Base-by-base conservation (phyloP, 2,329 filamentous ascomycete genomes). In the Stylonectria norvegica region DNA sequence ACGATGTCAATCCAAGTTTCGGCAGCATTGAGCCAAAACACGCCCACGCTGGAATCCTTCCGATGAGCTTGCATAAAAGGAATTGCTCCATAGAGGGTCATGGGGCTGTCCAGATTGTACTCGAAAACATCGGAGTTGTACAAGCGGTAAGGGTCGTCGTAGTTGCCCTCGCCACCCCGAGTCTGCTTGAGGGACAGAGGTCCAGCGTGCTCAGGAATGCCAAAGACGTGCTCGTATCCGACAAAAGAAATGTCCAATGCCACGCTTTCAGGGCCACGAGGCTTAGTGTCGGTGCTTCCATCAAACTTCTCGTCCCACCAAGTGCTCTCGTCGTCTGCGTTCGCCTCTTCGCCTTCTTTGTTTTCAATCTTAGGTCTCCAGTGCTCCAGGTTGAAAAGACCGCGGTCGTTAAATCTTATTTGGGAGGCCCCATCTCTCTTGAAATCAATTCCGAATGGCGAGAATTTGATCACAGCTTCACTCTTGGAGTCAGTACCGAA, bases 271-370 rank as follows among this genome's bases (percentile, higher is more conserved):
- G 93, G 93, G 1, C 93, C 93, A 57, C 83, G 82, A n/a, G 93
- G 91, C 67, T 98, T 98, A 5, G 84, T 80, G 64, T 98, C 93
- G 0, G 90, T 97, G 63, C 93, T 95, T 46, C 91, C 90, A 49
- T 91, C 91, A 64, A 98, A 98, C 1, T 78, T 80, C 70, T 98
- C 93, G 5, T 98, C 93, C 93, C 93, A 98, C 89, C 89, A 96
- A 4, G 90, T 96, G 66, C 83, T 86, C 61, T 96, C 86, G 50
- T 93, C 86, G 49, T 85, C 79, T 11, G 72, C 74, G 9, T 65
- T 62, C 10, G 81, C 79, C 46, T 32, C 30, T 17, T 74, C 71
- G 50, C 78, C 79, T 49, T 74, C 70, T 7, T 66, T 61, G 52
- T 73, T 70, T 29, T 95, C 90, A 12, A 89, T 67, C 75, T 95